These are phyloP conservation scores for Verticillium alfalfae DNA, from an alignment of 2,329 filamentous ascomycete genomes.

Conservation along the genomic window DNA sequence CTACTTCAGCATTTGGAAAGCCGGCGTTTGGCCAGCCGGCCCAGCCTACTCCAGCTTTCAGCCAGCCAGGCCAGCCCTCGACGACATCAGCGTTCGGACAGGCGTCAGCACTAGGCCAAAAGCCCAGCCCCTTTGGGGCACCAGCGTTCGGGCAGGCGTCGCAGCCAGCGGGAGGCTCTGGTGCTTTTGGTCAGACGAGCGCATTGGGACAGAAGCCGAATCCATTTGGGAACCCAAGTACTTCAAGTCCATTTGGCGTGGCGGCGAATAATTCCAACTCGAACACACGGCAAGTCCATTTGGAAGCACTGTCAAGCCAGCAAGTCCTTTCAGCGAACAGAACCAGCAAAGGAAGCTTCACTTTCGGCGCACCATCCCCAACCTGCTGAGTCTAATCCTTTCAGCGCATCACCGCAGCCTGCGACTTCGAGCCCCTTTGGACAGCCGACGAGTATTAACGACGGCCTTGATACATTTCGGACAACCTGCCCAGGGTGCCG, in stretches of 20 bases:
- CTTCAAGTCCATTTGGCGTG: constrained; percentile 16
- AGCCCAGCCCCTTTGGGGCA: constrained; percentile 20
- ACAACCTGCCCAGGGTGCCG: constrained; percentile 2
- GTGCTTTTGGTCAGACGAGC: constrained; percentile 30
- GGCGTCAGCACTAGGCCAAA: constrained; percentile 25
- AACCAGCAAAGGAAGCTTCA: constrained; percentile 2
- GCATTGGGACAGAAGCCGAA: constrained; percentile 30
- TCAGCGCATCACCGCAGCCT: constrained; percentile 8
- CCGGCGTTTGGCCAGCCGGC: constrained; percentile 31
- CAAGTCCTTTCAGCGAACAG: not conserved
- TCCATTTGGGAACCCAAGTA: constrained; percentile 23
- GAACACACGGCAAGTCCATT: constrained; percentile 6
- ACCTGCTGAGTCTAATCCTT: constrained; percentile 11
- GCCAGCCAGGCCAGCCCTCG: constrained; percentile 18
- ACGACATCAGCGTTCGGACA: constrained; percentile 26
- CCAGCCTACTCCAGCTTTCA: constrained; percentile 23
- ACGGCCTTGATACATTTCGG: constrained; percentile 23
- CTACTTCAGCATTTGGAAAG: constrained; percentile 25
- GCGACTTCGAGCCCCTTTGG: constrained; percentile 2
- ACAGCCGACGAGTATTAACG: constrained; percentile 7
- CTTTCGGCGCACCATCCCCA: constrained; percentile 11
- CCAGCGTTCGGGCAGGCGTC: constrained; percentile 14
- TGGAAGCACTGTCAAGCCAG: not conserved
- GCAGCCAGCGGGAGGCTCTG: constrained; percentile 2
- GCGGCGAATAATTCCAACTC: constrained; percentile 1